Evolutionary conservation across 108 stramenopile species (phyloP), one percentile per base, ranked within the genome.

Genomic region (Skeletonema grethae): DNA sequence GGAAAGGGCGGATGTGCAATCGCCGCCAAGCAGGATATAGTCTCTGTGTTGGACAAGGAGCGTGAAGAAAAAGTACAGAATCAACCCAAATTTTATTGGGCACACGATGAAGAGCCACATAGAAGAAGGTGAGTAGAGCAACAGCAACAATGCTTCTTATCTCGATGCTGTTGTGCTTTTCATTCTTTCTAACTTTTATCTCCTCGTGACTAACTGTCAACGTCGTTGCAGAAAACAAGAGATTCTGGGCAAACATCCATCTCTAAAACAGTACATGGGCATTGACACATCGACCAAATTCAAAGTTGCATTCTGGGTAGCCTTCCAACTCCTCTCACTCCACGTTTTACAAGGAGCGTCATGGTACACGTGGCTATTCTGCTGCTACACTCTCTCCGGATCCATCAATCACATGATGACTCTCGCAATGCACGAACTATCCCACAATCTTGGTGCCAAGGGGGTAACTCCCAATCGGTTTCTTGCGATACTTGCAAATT

Each of bases 381-480:
- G 69, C 70, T 80, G 77, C 64, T 97, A 92, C 69, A 65, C 83
- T 20, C 55, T 96, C 32, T 91, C 91, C 0, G 96, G 90, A 16
- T 83, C 90, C 45, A 73, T 86, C 69, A 95, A 88, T 61, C 98
- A 98, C 70, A 80, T 84, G 78, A 80, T 97, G 61, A 88, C 88
- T 55, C 77, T 98, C 34, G 91, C 89, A 1, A 94, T 92, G 69
- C 98, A 98, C 79, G 98, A 98, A 62, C 58, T 95, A 57, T 75
- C 90, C 0, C 98, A 98, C 85, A 93, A 96, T 72, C 81, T 98
- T 64, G 90, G 90, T 0, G 88, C 87, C 78, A 86, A 89, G 39
- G 76, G 58, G 16, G 76, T 83, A 0, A 25, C 80, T 20, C 61
- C 69, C 70, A 98, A 98, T 72, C 80, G 88, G 56, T 8, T 87